Evolutionary conservation across 2,329 filamentous ascomycete genomes (phyloP).

Genomic region (Calcarisporium arbuscula): DNA sequence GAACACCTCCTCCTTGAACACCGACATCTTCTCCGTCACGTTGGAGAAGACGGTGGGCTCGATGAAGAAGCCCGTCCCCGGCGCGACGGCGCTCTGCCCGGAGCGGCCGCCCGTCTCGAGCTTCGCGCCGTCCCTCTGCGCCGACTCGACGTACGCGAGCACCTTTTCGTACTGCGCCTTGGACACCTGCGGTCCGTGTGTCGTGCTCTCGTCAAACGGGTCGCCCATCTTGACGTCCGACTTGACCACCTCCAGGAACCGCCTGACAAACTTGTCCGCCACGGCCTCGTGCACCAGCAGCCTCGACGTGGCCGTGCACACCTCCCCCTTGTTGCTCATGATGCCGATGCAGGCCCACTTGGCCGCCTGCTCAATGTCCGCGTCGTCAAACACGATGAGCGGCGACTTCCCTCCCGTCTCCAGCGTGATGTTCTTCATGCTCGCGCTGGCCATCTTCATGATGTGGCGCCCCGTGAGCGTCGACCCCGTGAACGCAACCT

Average conservation of each 20-base stretch:
- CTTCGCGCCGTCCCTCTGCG: conserved; percentile 64
- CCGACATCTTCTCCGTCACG: conserved; percentile 33
- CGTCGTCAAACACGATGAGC: conserved; percentile 58
- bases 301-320: conserved; percentile 59
- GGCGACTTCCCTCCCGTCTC: conserved; percentile 64
- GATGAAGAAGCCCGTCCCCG: conserved; percentile 39
- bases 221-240: conserved; percentile 60
- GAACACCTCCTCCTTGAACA: conserved; percentile 42
- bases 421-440: conserved; percentile 59
- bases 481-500: conserved; percentile 74
- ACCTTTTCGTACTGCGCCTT: conserved; percentile 65
- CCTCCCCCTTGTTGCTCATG: conserved; percentile 57
- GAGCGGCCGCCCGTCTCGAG: conserved; percentile 57
- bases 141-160: conserved; percentile 61
- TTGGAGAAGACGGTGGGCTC: conserved; percentile 39
- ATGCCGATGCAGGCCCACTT: conserved; percentile 48
- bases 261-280: conserved; percentile 56
- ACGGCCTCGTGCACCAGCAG: conserved; percentile 57
- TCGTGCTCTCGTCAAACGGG: conserved; percentile 62
- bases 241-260: conserved; percentile 54
- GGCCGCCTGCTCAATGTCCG: conserved; percentile 60
- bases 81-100: conserved; percentile 21
- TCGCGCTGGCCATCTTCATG: conserved; percentile 67
- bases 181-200: conserved; percentile 70
- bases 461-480: conserved; percentile 67